These are phyloP conservation scores for Calonectria fujianensis DNA, from an alignment of 2,329 filamentous ascomycete genomes.

Conservation along the genomic window DNA sequence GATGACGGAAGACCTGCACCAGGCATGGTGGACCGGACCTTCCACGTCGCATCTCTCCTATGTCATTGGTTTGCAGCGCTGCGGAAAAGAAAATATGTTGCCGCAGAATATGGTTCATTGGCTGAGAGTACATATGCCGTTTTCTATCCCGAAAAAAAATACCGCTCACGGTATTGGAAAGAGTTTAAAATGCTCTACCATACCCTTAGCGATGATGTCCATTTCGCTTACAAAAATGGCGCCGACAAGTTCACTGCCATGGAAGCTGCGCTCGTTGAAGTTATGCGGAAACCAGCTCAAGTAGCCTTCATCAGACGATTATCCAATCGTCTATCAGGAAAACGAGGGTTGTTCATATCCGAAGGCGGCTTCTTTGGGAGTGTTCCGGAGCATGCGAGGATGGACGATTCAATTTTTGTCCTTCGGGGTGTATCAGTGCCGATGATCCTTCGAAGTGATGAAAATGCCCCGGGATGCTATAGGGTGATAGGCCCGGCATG, in stretches of 20 bases:
- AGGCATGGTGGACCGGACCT: neutral
- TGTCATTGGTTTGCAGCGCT: neutral
- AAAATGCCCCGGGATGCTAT: neutral
- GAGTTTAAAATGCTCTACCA: neutral
- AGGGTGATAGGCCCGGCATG: neutral
- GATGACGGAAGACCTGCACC: neutral
- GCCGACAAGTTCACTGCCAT: neutral
- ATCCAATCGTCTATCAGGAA: neutral
- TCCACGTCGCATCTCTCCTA: neutral
- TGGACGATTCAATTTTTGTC: neutral
- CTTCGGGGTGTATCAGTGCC: neutral
- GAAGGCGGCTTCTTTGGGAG: neutral
- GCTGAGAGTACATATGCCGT: neutral
- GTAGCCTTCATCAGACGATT: neutral
- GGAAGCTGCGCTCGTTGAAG: neutral
- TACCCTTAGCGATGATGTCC: neutral
- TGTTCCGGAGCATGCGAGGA: neutral
- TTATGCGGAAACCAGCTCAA: neutral
- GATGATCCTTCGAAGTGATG: neutral
- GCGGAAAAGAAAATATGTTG: neutral
- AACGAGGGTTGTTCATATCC: neutral
- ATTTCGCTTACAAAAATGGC: neutral
- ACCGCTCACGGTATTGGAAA: neutral
- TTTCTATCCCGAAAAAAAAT: neutral
- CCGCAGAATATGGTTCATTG: neutral